phyloP scores from a whole-genome alignment of 1,284 basidiomycete species.

The Heterobasidion parviporum region DNA sequence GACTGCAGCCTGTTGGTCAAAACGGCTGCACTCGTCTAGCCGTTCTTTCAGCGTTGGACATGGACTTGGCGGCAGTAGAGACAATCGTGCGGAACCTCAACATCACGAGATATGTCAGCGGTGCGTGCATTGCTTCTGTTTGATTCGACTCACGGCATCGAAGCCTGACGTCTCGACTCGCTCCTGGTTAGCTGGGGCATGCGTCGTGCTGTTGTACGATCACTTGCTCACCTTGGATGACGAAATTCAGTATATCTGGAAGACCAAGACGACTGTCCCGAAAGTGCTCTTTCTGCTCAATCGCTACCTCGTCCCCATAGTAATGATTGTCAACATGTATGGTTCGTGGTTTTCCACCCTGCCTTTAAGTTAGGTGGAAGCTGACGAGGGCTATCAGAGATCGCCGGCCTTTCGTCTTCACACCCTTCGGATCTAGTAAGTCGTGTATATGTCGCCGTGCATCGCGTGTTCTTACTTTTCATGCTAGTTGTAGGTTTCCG shows the following conservation, averaged over 20 bases:
- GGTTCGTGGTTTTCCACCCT: constrained; percentile 21
- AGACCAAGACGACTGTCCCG: constrained; percentile 26
- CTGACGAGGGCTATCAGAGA: background rate
- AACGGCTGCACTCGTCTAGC: background rate
- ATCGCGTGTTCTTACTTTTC: background rate
- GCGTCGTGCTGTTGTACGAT: constrained; percentile 36
- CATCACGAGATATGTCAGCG: background rate
- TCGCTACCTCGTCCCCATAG: constrained; percentile 35
- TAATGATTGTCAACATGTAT: constrained; percentile 27
- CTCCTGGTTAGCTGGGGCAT: constrained; percentile 15
- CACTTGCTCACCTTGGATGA: constrained; percentile 36
- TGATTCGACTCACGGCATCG: background rate
- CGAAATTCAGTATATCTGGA: constrained; percentile 40
- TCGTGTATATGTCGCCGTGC: background rate
- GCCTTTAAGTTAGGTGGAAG: background rate
- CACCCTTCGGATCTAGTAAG: background rate
- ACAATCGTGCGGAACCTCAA: background rate
- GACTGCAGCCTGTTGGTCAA: background rate
- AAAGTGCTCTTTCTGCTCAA: constrained; percentile 38
- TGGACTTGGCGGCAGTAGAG: background rate
- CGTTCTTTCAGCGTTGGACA: background rate
- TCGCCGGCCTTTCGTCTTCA: background rate
- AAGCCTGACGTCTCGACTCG: background rate
- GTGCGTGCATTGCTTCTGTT: background rate
- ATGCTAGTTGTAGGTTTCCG: constrained; percentile 14